Evolutionary conservation across 2,329 filamentous ascomycete genomes (phyloP), one percentile per base, ranked within the genome.

Genomic region (Beauveria medogensis): DNA sequence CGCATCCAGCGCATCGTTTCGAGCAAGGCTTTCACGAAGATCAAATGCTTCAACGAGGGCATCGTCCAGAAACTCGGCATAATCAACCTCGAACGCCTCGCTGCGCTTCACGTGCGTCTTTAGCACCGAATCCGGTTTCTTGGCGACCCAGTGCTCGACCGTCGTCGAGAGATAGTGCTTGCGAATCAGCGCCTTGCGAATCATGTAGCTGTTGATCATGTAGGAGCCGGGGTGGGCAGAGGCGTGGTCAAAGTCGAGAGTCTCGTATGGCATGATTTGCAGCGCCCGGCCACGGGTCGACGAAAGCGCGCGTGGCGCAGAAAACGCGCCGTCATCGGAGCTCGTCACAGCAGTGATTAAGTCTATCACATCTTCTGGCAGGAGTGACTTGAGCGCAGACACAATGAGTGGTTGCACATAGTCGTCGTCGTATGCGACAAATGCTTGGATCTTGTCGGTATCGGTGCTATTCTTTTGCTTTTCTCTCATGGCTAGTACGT

Each of bases 11-110:
- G 58, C 20, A 60, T 26, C 58, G 67, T 96, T 96, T 51, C 79
- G 80, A 37, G 83, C 82, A 73, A 95, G 81, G 66, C 89, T 92
- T 61, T 91, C 90, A 22, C 87, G 82, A 56, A 99, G 75, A 69
- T 97, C 94, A 72, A 89, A 97, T 0, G 90, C 89, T 72, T 99
- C 94, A 2, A 96, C 80, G 8, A 99, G 78, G 0, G 94, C 90
- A 67, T 99, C 94, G 65, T 97, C 94, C 16, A 99, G 77, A 69
- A 97, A 99, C 76, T 99, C 94, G 1, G 92, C 92, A 71, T 94
- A 99, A 73, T 99, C 94, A 8, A 99, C 82, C 74, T 99, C 94
- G 67, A 99, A 96, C 47, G 91, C 85, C 64, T 95, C 90, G 48
- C 86, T 86, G 2, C 87, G 83, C 71, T 91, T 90, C 59, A 96